Conservation (phyloP, 176 grass and related monocot species). For the Zea luxurians region DNA sequence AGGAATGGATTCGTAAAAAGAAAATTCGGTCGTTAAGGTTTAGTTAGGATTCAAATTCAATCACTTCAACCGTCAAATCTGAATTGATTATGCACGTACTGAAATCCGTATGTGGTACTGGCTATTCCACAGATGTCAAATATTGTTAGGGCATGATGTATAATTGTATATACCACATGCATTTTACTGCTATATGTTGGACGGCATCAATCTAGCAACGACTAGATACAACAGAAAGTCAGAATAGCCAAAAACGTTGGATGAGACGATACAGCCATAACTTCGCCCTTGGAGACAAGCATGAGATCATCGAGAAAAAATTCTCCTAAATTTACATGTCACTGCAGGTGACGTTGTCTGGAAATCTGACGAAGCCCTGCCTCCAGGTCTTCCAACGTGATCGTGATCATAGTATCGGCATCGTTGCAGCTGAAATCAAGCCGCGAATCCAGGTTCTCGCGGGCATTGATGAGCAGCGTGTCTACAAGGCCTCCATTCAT, state of each 20-base stretch:
- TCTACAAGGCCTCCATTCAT: slow-evolving; percentile 93
- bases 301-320: slow-evolving; percentile 15
- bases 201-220: slow-evolving; percentile 33
- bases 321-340: not conserved
- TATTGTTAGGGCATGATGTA: not conserved
- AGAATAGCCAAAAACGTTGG: slow-evolving; percentile 7
- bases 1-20: not conserved
- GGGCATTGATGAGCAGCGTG: slow-evolving; percentile 68
- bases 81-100: not conserved
- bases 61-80: not conserved
- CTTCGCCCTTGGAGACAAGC: not conserved
- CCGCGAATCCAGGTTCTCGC: slow-evolving; percentile 82
- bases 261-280: not conserved
- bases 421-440: slow-evolving; percentile 77
- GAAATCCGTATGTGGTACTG: too few relatives aligned
- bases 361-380: slow-evolving; percentile 73
- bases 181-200: slow-evolving; percentile 11
- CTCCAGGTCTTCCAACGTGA: slow-evolving; percentile 80
- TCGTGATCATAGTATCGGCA: slow-evolving; percentile 61
- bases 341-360: slow-evolving; percentile 36
- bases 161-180: slow-evolving; percentile 17
- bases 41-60: too few relatives aligned
- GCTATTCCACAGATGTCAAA: not conserved
- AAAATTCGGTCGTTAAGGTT: too few relatives aligned
- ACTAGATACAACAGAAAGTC: slow-evolving; percentile 27